Evolutionary conservation across 805 yeast species (phyloP).

Genomic region (Tetrapisispora namnaoensis): DNA sequence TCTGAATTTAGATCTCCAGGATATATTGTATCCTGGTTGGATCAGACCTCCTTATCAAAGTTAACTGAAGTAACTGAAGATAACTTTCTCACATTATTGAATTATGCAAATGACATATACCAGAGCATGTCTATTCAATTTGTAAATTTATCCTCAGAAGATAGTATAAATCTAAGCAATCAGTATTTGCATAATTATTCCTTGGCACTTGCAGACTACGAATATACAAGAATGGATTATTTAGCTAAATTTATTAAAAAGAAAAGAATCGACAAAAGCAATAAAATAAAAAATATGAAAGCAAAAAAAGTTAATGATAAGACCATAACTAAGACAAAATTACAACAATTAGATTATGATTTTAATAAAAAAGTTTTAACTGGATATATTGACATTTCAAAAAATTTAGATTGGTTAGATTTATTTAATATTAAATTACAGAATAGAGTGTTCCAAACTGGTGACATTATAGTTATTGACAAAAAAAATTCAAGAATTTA

Average conservation of each 20-base stretch:
- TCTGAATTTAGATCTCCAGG: slow-evolving; percentile 48
- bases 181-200: slow-evolving; percentile 16
- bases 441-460: slow-evolving; percentile 30
- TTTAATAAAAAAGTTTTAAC: slow-evolving; percentile 35
- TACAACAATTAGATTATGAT: slow-evolving; percentile 39
- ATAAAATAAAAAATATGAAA: slow-evolving; percentile 36
- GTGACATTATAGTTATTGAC: slow-evolving; percentile 49
- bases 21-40: slow-evolving; percentile 42
- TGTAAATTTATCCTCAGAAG: slow-evolving; percentile 15
- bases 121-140: slow-evolving; percentile 16
- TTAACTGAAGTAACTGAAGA: slow-evolving; percentile 42
- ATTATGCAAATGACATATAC: slow-evolving; percentile 11
- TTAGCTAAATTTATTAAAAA: slow-evolving; percentile 31
- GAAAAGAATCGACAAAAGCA: slow-evolving; percentile 34
- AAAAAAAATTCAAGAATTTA: slow-evolving; percentile 29
- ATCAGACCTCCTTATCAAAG: slow-evolving; percentile 40
- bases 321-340: slow-evolving; percentile 39
- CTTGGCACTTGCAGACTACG: slow-evolving; percentile 40
- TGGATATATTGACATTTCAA: slow-evolving; percentile 43
- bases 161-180: slow-evolving; percentile 15
- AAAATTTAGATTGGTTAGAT: slow-evolving; percentile 25
- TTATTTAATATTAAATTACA: slow-evolving; percentile 15
- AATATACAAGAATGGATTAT: slow-evolving; percentile 34
- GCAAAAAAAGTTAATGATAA: slow-evolving; percentile 34
- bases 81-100: slow-evolving; percentile 12